Base-by-base conservation (phyloP, 1,139 yeast species). In the Hansenula lynferdii region DNA sequence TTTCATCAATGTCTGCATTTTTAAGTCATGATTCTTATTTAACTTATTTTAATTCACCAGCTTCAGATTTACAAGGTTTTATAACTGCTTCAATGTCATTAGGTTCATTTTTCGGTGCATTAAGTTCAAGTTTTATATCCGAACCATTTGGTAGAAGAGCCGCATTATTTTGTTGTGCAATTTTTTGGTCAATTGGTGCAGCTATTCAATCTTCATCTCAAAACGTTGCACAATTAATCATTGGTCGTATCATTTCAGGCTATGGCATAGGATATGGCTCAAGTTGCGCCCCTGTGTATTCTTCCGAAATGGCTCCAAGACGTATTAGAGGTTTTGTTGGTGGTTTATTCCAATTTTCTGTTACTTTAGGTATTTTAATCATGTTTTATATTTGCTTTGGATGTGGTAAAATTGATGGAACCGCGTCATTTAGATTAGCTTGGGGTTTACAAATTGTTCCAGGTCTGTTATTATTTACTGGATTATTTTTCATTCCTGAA, bases 1-100 rank as follows among this genome's bases (percentile, higher is more conserved):
- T 77, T 48, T 70, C 80, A 9, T 77, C 83, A n/a, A 75, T 77
- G 72, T 73, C 81, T 6, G 77, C 79, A n/a, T 75, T 76, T 53
- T 65, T 77, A 42, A 73, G 75, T 48, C 54, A 62, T 16, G 50
- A 40, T 4, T 60, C 61, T 11, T 75, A 75, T 51, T 45, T 54
- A 32, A 44, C 50, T 1, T 72, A 45, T 45, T 77, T 77, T 54
- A 33, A 61, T 45, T 34, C 43, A 24, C 80, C 80, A 5, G 49
- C 51, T 35, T 54, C 77, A n/a, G 62, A 64, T 17, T 60, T 67
- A 31, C 83, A 77, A 58, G 83, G 83, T 44, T 76, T 77, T 45
- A 76, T 77, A 45, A 75, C 83, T 17, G 69, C 81, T n/a, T 58
- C 77, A 30, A 77, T 77, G 79, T 67, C 81, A 27, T 70, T 72